phyloP scores from a whole-genome alignment of 208 protist genomes.

The Borovskyia barvae region DNA sequence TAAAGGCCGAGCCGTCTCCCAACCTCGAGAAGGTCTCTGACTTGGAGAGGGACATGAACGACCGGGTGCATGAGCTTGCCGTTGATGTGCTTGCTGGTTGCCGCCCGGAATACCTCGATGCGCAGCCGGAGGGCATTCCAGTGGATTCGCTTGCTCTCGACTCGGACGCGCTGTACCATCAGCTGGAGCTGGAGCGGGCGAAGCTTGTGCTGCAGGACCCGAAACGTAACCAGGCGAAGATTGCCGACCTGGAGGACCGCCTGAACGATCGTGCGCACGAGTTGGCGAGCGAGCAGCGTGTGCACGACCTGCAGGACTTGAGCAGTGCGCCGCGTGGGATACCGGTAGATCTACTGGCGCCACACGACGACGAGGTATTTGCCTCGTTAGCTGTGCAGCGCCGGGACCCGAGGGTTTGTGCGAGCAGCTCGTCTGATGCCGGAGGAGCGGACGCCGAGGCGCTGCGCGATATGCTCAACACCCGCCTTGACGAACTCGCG shows the following conservation, averaged over 20 bases:
- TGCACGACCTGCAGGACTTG: constrained; percentile 49
- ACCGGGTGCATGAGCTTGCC: constrained; percentile 64
- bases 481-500: constrained; percentile 61
- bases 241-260: constrained; percentile 61
- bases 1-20: constrained; percentile 47
- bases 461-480: constrained; percentile 39
- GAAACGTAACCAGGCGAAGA: constrained; percentile 50
- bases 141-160: constrained; percentile 53
- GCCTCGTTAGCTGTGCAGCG: constrained; percentile 42
- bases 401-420: constrained; percentile 7
- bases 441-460: constrained; percentile 12
- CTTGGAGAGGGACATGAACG: constrained; percentile 77
- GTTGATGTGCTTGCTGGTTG: constrained; percentile 41
- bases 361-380: constrained; percentile 64
- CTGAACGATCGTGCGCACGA: constrained; percentile 78
- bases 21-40: constrained; percentile 52
- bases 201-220: constrained; percentile 68
- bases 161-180: constrained; percentile 55
- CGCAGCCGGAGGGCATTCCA: constrained; percentile 52
- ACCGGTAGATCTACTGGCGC: constrained; percentile 52
- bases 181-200: constrained; percentile 75
- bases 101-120: constrained; percentile 53
- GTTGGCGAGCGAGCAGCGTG: constrained; percentile 61
- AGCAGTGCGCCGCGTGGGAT: constrained; percentile 49
- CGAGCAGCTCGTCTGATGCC: constrained; percentile 31